These are phyloP conservation scores for Apiotrichum brassicae DNA, from an alignment of 1,284 basidiomycete genomes.

Conservation along the genomic window DNA sequence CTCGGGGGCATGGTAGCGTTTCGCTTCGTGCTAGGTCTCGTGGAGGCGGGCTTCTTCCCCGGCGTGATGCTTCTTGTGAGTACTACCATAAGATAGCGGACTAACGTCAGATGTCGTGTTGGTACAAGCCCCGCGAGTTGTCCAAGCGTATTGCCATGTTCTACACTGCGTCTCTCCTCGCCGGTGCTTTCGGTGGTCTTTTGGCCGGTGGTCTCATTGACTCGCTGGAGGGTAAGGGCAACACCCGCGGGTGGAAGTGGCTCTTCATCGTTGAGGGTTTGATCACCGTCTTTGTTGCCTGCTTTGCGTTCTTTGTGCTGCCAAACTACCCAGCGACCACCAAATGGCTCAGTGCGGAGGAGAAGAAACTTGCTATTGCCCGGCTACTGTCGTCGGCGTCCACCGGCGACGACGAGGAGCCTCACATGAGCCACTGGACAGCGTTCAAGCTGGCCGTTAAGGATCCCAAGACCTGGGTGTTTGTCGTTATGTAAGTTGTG, in stretches of 20 bases:
- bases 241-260: slow-evolving; percentile 37
- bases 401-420: slow-evolving; percentile 22
- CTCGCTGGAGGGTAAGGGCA: slow-evolving; percentile 27
- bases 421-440: slow-evolving; percentile 21
- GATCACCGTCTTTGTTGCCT: slow-evolving; percentile 34
- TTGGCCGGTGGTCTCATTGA: slow-evolving; percentile 39
- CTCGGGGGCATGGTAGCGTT: slow-evolving; percentile 43
- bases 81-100: too few species aligned
- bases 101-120: slow-evolving; percentile 27
- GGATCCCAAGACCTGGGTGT: slow-evolving; percentile 38
- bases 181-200: slow-evolving; percentile 42
- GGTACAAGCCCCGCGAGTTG: slow-evolving; percentile 44
- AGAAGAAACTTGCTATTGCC: slow-evolving; percentile 22
- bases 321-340: slow-evolving; percentile 43
- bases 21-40: slow-evolving; percentile 42
- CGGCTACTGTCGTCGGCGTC: slow-evolving; percentile 21
- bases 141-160: slow-evolving; percentile 30
- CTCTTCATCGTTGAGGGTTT: slow-evolving; percentile 44
- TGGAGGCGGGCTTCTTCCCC: slow-evolving; percentile 43
- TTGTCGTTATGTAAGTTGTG: slow-evolving; percentile 5
- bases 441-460: slow-evolving; percentile 24
- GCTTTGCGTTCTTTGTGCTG: slow-evolving; percentile 40
- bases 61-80: slow-evolving; percentile 34
- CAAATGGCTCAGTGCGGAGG: slow-evolving; percentile 34
- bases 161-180: slow-evolving; percentile 38